phyloP scores from a whole-genome alignment of 2,329 filamentous ascomycete genomes.

The Alternaria solani region DNA sequence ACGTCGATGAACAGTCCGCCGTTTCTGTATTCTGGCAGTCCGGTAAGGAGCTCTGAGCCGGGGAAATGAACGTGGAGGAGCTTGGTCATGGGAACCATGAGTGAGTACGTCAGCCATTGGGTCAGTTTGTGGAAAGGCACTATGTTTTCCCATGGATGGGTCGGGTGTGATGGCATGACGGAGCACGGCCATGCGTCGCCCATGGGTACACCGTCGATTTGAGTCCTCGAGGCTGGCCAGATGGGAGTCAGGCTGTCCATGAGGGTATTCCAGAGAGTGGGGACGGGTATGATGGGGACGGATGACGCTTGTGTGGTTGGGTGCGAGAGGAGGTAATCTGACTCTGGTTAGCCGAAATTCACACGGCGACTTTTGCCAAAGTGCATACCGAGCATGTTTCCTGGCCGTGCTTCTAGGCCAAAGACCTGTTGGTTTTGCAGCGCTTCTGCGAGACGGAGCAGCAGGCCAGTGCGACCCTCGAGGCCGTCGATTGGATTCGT shows the following conservation, averaged over 20 bases:
- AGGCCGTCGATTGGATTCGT: constrained; percentile 84
- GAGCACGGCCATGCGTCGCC: constrained; percentile 95
- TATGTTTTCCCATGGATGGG: constrained; percentile 78
- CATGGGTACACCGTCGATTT: constrained; percentile 84
- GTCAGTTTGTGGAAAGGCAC: constrained; percentile 90
- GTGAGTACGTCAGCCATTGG: constrained; percentile 92
- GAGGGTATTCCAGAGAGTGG: constrained; percentile 88
- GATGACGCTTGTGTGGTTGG: constrained; percentile 88
- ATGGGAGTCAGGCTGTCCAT: constrained; percentile 87
- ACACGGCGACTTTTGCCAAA: constrained; percentile 17
- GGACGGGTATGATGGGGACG: constrained; percentile 83
- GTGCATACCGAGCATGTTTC: constrained; percentile 84
- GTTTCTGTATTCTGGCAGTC: constrained; percentile 90
- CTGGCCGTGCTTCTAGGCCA: constrained; percentile 82
- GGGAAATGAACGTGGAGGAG: constrained; percentile 82
- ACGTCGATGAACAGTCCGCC: constrained; percentile 88
- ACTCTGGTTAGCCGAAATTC: constrained; percentile 16
- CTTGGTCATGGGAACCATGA: constrained; percentile 89
- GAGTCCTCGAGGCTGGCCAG: constrained; percentile 87
- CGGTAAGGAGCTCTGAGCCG: constrained; percentile 83
- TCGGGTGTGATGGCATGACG: constrained; percentile 78
- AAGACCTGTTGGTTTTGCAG: constrained; percentile 84
- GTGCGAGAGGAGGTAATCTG: constrained; percentile 92
- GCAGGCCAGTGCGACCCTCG: constrained; percentile 80
- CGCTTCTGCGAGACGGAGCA: constrained; percentile 78